phyloP scores from a whole-genome alignment of 2,329 filamentous ascomycete species.

The Aspergillus viridinutans region DNA sequence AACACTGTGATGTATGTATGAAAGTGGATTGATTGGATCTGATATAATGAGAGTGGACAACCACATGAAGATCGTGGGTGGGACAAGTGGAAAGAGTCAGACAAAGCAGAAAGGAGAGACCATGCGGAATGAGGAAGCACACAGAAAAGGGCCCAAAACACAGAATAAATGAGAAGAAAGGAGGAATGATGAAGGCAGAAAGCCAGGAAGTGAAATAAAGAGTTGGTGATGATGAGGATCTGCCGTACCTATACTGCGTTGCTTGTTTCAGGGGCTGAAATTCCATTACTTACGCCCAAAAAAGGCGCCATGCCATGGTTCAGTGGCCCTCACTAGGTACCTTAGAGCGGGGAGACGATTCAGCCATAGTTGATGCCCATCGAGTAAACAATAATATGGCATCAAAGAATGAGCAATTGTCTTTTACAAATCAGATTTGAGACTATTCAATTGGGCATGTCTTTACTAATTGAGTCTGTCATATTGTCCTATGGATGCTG shows the following conservation, averaged over 20 bases:
- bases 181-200: constrained; percentile 3
- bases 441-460: not conserved
- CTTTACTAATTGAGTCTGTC: not conserved
- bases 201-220: not conserved
- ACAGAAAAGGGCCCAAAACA: not conserved
- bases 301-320: constrained; percentile 12
- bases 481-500: not conserved
- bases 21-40: constrained; percentile 5
- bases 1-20: constrained; percentile 7
- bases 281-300: constrained; percentile 16
- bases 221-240: constrained; percentile 20
- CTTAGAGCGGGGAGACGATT: not conserved
- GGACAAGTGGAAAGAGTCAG: not conserved
- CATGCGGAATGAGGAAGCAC: not conserved
- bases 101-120: not conserved
- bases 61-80: not conserved
- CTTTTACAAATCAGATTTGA: not conserved
- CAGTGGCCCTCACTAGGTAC: not conserved
- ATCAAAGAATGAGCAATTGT: not conserved
- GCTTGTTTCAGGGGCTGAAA: constrained; percentile 23
- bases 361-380: not conserved
- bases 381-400: not conserved
- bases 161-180: constrained; percentile 1
- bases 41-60: not conserved
- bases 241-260: constrained; percentile 7